A percentile compares a stretch with the other conserved stretches of the same genome.
These are phyloP conservation scores for Drosera spatulata DNA, from an alignment of 179 eudicot genomes.

Conservation along the genomic window DNA sequence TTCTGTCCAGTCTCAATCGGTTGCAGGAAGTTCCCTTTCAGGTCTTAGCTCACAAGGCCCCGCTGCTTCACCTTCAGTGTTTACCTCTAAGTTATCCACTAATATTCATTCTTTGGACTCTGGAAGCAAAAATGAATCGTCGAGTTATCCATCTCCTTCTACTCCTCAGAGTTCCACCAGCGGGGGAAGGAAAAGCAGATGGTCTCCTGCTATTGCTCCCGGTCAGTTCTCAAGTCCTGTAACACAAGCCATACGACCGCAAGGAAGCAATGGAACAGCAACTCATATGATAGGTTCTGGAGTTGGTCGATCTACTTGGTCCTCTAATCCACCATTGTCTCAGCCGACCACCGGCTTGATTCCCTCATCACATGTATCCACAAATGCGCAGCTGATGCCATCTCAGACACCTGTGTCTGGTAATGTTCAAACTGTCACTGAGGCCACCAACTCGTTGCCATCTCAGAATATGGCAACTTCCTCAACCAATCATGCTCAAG, in stretches of 20 bases:
- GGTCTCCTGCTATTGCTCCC: slow-evolving; percentile 20
- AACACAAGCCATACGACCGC: slow-evolving; percentile 12
- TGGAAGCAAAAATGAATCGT: slow-evolving; percentile 24
- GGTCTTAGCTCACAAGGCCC: slow-evolving; percentile 15
- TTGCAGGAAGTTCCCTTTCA: slow-evolving; percentile 5
- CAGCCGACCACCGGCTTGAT: neutral
- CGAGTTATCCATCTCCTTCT: slow-evolving; percentile 66
- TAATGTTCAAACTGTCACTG: slow-evolving; percentile 14
- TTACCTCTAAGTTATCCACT: slow-evolving; percentile 24
- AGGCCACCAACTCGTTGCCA: slow-evolving; percentile 11
- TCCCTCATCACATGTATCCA: slow-evolving; percentile 8
- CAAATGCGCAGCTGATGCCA: slow-evolving; percentile 18
- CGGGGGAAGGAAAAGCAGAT: slow-evolving; percentile 21
- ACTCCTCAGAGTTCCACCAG: slow-evolving; percentile 31
- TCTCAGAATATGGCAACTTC: slow-evolving; percentile 10
- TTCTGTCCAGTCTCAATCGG: neutral
- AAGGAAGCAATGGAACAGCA: slow-evolving; percentile 29
- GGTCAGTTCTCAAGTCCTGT: slow-evolving; percentile 13
- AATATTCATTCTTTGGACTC: slow-evolving; percentile 19
- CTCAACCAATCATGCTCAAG: slow-evolving; percentile 7
- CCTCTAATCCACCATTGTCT: slow-evolving; percentile 4
- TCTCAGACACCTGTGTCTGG: slow-evolving; percentile 14
- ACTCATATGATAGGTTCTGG: slow-evolving; percentile 29
- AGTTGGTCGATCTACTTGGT: neutral
- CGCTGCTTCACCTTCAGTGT: slow-evolving; percentile 19